Conservation (phyloP, 2,329 filamentous ascomycete species). For the Penicillium paneum region DNA sequence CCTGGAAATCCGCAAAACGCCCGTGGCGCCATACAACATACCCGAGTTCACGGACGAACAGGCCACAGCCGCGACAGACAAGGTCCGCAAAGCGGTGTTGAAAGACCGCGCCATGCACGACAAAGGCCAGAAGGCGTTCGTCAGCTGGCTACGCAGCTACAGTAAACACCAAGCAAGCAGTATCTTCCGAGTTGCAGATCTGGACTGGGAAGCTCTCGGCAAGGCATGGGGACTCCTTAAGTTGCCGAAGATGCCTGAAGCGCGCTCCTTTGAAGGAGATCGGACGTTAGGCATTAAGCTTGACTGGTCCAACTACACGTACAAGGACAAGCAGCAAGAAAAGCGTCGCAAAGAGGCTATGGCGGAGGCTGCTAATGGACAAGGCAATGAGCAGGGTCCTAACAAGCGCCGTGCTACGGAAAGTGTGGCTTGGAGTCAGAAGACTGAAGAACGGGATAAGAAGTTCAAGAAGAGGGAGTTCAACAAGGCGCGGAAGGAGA, state of each 20-base stretch:
- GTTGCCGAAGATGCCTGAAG: conserved; percentile 91
- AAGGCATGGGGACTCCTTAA: conserved; percentile 81
- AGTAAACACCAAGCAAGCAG: conserved; percentile 85
- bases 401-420: conserved; percentile 56
- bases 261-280: conserved; percentile 69
- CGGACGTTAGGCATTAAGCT: conserved; percentile 54
- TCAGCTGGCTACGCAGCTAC: conserved; percentile 89
- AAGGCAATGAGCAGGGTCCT: conserved; percentile 31
- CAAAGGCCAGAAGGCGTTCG: conserved; percentile 86
- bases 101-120: conserved; percentile 70
- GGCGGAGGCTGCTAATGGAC: conserved; percentile 44
- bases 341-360: conserved; percentile 60
- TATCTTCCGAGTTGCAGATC: conserved; percentile 78
- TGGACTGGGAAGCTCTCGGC: conserved; percentile 81
- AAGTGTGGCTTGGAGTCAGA: conserved; percentile 70
- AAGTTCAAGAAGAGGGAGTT: conserved; percentile 62
- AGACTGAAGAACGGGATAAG: conserved; percentile 63
- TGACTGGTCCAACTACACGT: conserved; percentile 66
- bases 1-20: conserved; percentile 80
- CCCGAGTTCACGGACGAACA: conserved; percentile 60
- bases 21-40: conserved; percentile 62
- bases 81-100: conserved; percentile 57
- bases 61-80: conserved; percentile 55
- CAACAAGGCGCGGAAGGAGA: conserved; percentile 62
- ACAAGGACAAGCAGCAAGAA: conserved; percentile 70